These are phyloP conservation scores for Komagataella ulmi DNA, from an alignment of 805 yeast genomes.

Conservation along the genomic window DNA sequence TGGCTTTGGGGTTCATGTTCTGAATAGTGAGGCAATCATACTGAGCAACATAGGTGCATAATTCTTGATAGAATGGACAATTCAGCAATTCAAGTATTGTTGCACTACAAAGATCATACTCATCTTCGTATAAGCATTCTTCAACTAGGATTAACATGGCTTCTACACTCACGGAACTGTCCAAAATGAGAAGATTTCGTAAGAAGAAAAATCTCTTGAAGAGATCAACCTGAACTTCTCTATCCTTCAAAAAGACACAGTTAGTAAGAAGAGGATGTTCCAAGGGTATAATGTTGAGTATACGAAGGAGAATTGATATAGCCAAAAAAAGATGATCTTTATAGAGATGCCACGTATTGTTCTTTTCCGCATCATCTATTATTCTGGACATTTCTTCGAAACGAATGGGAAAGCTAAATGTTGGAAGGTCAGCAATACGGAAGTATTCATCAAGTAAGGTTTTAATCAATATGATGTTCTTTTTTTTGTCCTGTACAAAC, in stretches of 20 bases:
- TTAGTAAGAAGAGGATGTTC: background rate
- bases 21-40: background rate
- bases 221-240: background rate
- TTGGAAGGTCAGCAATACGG: background rate
- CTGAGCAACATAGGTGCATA: background rate
- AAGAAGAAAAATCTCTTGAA: background rate
- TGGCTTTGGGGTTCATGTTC: background rate
- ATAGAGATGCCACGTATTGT: background rate
- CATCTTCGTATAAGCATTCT: background rate
- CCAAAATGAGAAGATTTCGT: background rate
- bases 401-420: background rate
- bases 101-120: background rate
- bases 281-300: background rate
- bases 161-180: background rate
- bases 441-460: background rate
- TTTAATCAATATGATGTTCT: background rate
- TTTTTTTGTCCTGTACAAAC: background rate
- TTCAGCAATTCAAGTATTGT: background rate
- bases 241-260: background rate
- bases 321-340: background rate
- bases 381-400: background rate
- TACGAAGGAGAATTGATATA: background rate
- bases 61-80: background rate
- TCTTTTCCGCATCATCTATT: background rate
- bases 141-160: background rate